Evolutionary conservation across 2,329 filamentous ascomycete genomes (phyloP).

Genomic region (Scedosporium dehoogii): DNA sequence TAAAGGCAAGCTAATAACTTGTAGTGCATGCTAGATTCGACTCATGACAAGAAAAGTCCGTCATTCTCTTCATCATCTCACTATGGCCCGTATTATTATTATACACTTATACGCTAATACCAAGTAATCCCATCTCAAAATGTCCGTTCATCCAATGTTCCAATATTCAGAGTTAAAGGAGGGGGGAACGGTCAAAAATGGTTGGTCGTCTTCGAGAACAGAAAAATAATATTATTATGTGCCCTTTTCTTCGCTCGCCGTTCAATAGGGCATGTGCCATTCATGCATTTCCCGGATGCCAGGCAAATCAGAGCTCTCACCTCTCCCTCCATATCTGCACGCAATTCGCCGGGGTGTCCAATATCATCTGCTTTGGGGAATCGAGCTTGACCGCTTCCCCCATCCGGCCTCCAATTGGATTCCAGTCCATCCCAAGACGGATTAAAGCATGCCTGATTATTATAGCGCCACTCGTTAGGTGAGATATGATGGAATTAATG

Average conservation of each 20-base stretch:
- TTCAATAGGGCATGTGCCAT: slow-evolving; percentile 1
- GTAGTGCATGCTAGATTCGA: not conserved
- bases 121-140: not conserved
- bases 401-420: not conserved
- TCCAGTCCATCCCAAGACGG: too few relatives aligned
- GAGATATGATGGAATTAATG: too few relatives aligned
- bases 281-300: not conserved
- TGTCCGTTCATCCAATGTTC: not conserved
- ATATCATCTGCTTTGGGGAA: not conserved
- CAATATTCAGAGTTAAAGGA: not conserved
- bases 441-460: too few relatives aligned
- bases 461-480: too few relatives aligned
- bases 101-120: not conserved
- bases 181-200: not conserved
- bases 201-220: not conserved
- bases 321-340: not conserved
- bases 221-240: not conserved
- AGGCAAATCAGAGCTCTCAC: not conserved
- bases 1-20: not conserved
- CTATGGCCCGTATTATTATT: too few relatives aligned
- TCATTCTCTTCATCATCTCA: too few relatives aligned
- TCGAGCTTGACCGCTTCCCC: not conserved
- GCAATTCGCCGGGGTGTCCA: not conserved
- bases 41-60: not conserved
- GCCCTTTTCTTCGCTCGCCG: not conserved